These are phyloP conservation scores for Saccharomyces hybrid DNA, from an alignment of 1,139 yeast genomes.

Conservation along the genomic window DNA sequence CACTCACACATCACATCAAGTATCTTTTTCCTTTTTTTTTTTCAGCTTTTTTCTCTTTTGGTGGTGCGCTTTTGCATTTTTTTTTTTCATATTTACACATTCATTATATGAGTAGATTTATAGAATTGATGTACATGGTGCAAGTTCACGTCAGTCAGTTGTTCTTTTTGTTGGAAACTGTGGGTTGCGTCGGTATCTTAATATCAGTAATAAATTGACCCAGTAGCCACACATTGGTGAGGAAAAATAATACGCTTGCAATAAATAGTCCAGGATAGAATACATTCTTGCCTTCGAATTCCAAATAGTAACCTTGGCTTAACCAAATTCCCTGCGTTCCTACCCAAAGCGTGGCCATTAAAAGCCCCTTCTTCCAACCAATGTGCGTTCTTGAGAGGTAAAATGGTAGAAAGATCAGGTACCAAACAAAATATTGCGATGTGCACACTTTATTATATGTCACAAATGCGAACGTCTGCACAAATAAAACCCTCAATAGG, in stretches of 20 bases:
- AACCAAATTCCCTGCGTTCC: slow-evolving; percentile 73
- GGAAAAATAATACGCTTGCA: slow-evolving; percentile 59
- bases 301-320: slow-evolving; percentile 66
- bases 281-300: slow-evolving; percentile 65
- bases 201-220: slow-evolving; percentile 41
- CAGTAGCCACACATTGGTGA: slow-evolving; percentile 58
- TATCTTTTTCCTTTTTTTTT: neutral
- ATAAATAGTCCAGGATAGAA: slow-evolving; percentile 57
- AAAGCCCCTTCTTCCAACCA: slow-evolving; percentile 32
- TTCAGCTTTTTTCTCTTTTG: neutral
- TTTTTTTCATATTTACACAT: neutral
- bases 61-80: neutral
- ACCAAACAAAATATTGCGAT: slow-evolving; percentile 92
- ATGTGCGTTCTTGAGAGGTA: slow-evolving; percentile 40
- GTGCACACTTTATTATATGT: slow-evolving; percentile 92
- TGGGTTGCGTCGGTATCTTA: neutral
- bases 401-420: slow-evolving; percentile 73
- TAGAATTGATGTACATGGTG: neutral
- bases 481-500: slow-evolving; percentile 52
- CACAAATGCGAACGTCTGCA: slow-evolving; percentile 90
- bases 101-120: neutral
- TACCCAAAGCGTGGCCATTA: slow-evolving; percentile 53
- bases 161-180: neutral
- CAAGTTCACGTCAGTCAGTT: neutral
- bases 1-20: neutral